Percentiles rank a stretch among this genome's conserved stretches.
phyloP scores from a whole-genome alignment of 805 yeast species.

The Myxozyma monticola region DNA sequence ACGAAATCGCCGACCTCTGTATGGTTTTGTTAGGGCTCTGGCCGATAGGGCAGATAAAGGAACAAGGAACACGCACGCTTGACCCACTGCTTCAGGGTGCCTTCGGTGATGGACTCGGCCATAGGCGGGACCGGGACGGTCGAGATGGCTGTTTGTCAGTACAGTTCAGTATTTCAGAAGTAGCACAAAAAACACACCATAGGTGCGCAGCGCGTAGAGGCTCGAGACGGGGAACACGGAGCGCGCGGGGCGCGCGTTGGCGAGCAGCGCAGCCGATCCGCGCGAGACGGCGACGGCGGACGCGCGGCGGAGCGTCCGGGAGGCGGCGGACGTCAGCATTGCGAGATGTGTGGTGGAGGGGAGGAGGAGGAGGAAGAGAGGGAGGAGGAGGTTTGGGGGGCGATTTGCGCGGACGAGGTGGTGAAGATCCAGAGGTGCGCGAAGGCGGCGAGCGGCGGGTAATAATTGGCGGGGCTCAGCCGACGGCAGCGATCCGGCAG shows the following conservation, averaged over 20 bases:
- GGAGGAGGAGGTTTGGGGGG: conserved; percentile 1
- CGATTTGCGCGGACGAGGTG: background rate
- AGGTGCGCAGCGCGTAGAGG: conserved; percentile 19
- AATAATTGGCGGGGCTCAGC: conserved; percentile 7
- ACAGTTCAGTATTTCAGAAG: conserved; percentile 1
- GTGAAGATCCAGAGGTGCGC: background rate
- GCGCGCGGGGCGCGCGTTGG: conserved; percentile 5
- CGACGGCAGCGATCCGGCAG: conserved; percentile 3
- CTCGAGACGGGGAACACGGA: conserved; percentile 30
- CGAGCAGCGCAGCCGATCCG: conserved; percentile 6
- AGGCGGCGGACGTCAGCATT: conserved; percentile 14
- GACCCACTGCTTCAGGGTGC: conserved; percentile 68
- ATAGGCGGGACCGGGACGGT: conserved; percentile 90
- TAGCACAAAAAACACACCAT: conserved; percentile 14
- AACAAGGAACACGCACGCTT: conserved; percentile 33
- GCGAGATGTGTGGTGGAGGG: too few species aligned
- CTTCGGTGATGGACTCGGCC: conserved; percentile 99
- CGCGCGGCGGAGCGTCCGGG: conserved; percentile 6
- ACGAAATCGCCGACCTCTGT: conserved; percentile 87
- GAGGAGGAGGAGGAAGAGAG: background rate
- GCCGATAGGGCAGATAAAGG: background rate
- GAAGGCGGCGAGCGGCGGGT: background rate
- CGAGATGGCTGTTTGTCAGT: conserved; percentile 30
- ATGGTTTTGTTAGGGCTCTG: background rate
- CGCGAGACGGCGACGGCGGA: conserved; percentile 8